phyloP scores from a whole-genome alignment of 805 yeast species.

The Diddensiella caesifluorescens region DNA sequence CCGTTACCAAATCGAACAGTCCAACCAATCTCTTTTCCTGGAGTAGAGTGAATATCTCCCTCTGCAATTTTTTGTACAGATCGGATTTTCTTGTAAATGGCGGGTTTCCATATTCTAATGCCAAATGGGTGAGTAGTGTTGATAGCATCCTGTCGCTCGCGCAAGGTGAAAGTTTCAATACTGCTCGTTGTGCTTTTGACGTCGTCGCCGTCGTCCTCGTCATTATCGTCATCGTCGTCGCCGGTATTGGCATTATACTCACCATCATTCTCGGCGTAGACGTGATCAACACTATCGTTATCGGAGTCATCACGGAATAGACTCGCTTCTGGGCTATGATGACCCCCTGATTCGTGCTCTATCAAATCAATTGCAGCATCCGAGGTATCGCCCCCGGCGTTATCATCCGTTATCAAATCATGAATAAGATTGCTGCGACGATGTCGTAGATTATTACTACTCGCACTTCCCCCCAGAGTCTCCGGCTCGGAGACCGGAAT shows the following conservation, averaged over 20 bases:
- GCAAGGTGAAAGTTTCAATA: slow-evolving; percentile 75
- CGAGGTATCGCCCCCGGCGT: slow-evolving; percentile 9
- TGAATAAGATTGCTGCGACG: slow-evolving; percentile 17
- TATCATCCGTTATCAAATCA: slow-evolving; percentile 8
- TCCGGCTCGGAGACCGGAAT: too few species aligned
- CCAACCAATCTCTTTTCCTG: slow-evolving; percentile 49
- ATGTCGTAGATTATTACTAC: slow-evolving; percentile 8
- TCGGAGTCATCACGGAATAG: neutral
- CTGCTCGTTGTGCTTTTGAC: slow-evolving; percentile 36
- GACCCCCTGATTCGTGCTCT: slow-evolving; percentile 9
- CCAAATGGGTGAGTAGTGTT: slow-evolving; percentile 97
- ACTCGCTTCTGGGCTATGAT: neutral
- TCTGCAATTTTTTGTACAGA: slow-evolving; percentile 90
- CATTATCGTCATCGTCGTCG: slow-evolving; percentile 21
- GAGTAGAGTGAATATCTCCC: slow-evolving; percentile 81
- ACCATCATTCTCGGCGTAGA: slow-evolving; percentile 18
- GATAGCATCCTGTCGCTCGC: slow-evolving; percentile 94
- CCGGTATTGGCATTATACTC: too few species aligned
- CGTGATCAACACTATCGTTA: slow-evolving; percentile 5
- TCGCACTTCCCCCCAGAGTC: neutral
- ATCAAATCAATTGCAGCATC: slow-evolving; percentile 4
- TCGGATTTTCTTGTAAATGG: slow-evolving; percentile 84
- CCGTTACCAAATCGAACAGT: slow-evolving; percentile 63
- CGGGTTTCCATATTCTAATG: slow-evolving; percentile 98
- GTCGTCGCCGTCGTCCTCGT: slow-evolving; percentile 30